Base-by-base conservation (phyloP, 2,329 filamentous ascomycete species). In the Plenodomus tracheiphilus region DNA sequence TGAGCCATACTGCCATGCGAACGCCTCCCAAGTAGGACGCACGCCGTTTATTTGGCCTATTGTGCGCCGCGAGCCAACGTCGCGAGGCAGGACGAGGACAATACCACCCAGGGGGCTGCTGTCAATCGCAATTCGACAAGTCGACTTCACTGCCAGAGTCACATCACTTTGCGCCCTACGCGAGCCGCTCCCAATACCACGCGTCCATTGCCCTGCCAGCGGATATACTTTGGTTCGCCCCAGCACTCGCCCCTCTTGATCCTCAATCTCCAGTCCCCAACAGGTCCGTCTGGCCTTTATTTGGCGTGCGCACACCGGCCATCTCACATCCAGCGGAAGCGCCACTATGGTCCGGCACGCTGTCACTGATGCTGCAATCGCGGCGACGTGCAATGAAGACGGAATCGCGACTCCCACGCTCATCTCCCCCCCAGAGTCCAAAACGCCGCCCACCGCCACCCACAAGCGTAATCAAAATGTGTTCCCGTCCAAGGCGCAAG, bases 401-500 rank as follows among this genome's bases (percentile, higher is more conserved):
- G 66, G 70, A 37, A 57, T 67, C 39, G 70, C 68, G 21, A 79
- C 77, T 30, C 76, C 78, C 3, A 70, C 75, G 4, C 66, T 79
- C 18, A 72, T 79, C 25, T 81, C 83, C 38, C 82, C 83, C 34
- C 80, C 81, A 18, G 77, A 80, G 43, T 82, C 82, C 20, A 84
- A 81, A 62, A 85, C 83, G 19, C 83, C 83, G 20, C 82, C 82
- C 6, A 83, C 80, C 13, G 75, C 79, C 54, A 76, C 62, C 58
- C 80, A 76, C 69, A 80, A 74, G 74, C 78, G 59, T 62, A 76
- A 70, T 60, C 69, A 67, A 65, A 65, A 61, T 34, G 54, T 66
- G 62, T 64, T 67, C 39, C 51, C 52, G 15, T 51, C 61, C 19
- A 61, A 58, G 28, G 56, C 46, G 17, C 62, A 64, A 61, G 69